Conservation (phyloP, 805 yeast genomes). For the Danielia reshetovae region DNA sequence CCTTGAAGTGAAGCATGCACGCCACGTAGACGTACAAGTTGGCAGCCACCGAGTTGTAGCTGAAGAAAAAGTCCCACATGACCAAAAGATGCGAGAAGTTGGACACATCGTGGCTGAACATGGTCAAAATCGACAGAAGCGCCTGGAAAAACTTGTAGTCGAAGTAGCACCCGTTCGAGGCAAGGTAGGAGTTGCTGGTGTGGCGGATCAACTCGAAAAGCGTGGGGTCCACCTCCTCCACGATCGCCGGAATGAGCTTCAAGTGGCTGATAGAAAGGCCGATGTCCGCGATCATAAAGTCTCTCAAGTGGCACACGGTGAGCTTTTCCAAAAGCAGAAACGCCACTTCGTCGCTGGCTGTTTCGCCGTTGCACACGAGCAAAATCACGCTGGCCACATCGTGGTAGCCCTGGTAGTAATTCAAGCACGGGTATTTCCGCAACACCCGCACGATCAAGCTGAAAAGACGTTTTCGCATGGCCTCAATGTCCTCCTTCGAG, state of each 20-base stretch:
- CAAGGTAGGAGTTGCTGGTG: slow-evolving; percentile 21
- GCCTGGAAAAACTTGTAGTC: slow-evolving; percentile 49
- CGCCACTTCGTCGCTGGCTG: slow-evolving; percentile 26
- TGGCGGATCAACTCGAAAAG: slow-evolving; percentile 42
- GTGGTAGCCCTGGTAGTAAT: slow-evolving; percentile 92
- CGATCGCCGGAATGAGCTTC: slow-evolving; percentile 58
- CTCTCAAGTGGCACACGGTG: slow-evolving; percentile 65
- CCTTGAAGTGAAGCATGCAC: slow-evolving; percentile 44
- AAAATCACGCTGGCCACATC: slow-evolving; percentile 73
- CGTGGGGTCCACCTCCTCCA: slow-evolving; percentile 45
- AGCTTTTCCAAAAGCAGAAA: slow-evolving; percentile 50
- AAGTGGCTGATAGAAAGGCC: slow-evolving; percentile 65
- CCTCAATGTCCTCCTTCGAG: slow-evolving; percentile 26
- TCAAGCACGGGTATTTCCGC: slow-evolving; percentile 54
- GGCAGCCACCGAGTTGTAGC: slow-evolving; percentile 50
- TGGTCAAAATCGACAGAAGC: slow-evolving; percentile 71
- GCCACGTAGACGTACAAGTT: slow-evolving; percentile 62
- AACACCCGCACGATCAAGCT: slow-evolving; percentile 51
- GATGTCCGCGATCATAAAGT: slow-evolving; percentile 75
- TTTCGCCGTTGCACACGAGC: slow-evolving; percentile 40
- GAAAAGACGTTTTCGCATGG: slow-evolving; percentile 39
- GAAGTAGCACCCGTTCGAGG: slow-evolving; percentile 24
- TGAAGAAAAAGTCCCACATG: slow-evolving; percentile 68
- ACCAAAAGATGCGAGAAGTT: slow-evolving; percentile 46
- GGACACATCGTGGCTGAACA: slow-evolving; percentile 69